phyloP scores from a whole-genome alignment of 805 yeast genomes.

The Hyphopichia homilentoma region DNA sequence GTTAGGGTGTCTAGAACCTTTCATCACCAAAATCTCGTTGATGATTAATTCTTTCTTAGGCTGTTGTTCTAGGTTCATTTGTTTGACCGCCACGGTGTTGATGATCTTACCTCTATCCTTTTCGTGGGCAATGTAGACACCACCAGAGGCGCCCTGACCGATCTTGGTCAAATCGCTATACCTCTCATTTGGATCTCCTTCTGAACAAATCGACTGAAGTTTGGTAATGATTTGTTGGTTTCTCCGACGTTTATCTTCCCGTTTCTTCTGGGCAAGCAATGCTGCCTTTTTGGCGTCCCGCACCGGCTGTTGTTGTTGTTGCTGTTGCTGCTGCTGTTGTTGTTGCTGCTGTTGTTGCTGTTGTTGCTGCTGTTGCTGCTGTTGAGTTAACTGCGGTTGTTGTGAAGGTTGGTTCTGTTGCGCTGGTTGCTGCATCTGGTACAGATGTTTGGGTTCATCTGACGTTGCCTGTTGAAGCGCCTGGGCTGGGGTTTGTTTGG shows the following conservation, averaged over 20 bases:
- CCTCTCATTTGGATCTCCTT: constrained; percentile 74
- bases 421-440: too few relatives aligned
- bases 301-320: constrained; percentile 32
- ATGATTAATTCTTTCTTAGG: constrained; percentile 94
- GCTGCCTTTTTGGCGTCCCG: constrained; percentile 54
- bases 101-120: constrained; percentile 10
- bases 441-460: constrained; percentile 1
- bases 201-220: constrained; percentile 71
- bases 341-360: constrained; percentile 7
- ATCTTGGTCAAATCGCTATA: constrained; percentile 74
- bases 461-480: constrained; percentile 3
- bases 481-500: constrained; percentile 16
- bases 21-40: constrained; percentile 95
- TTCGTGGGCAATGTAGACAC: constrained; percentile 86
- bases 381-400: constrained; percentile 5
- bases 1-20: constrained; percentile 82
- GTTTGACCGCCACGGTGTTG: constrained; percentile 86
- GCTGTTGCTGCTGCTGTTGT: constrained; percentile 9
- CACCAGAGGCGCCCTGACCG: constrained; percentile 99
- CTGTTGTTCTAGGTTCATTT: constrained; percentile 91
- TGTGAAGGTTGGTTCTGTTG: constrained; percentile 15
- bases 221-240: constrained; percentile 71
- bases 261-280: constrained; percentile 56
- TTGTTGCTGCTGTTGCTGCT: constrained; percentile 7
- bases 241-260: constrained; percentile 72